Evolutionary conservation across 2,329 filamentous ascomycete genomes (phyloP).

Genomic region (Aureobasidium leucospermi): DNA sequence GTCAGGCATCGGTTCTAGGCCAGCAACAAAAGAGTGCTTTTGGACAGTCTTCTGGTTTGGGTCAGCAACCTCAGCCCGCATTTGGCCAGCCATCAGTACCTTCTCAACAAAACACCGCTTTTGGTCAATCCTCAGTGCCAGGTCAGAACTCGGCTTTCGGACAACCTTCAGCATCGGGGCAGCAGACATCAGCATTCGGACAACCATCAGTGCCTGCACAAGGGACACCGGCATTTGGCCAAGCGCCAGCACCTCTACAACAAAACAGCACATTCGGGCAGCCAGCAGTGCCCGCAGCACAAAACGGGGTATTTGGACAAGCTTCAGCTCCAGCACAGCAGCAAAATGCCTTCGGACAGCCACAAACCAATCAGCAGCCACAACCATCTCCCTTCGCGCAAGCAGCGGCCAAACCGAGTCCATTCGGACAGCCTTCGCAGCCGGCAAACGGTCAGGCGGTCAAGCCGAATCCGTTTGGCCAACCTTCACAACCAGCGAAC

Average conservation of each 20-base stretch:
- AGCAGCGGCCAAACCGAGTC: constrained; percentile 1
- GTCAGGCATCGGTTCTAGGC: constrained; percentile 16
- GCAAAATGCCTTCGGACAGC: constrained; percentile 15
- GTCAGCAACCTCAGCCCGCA: constrained; percentile 16
- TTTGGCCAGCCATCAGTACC: constrained; percentile 24
- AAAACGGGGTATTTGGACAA: constrained; percentile 22
- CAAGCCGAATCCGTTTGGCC: constrained; percentile 16
- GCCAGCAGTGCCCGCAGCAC: not conserved
- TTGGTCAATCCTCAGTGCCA: constrained; percentile 18
- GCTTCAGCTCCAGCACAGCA: constrained; percentile 18
- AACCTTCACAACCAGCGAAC: constrained; percentile 4
- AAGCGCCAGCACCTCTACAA: constrained; percentile 19
- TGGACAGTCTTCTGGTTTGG: constrained; percentile 18
- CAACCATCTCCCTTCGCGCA: constrained; percentile 16
- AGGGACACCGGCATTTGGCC: constrained; percentile 18
- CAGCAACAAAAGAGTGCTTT: constrained; percentile 18
- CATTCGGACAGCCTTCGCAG: constrained; percentile 17
- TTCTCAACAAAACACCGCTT: constrained; percentile 15
- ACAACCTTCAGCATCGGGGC: not conserved
- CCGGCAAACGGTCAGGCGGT: not conserved
- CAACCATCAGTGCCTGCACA: constrained; percentile 4
- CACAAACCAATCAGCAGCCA: constrained; percentile 11
- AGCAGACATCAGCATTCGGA: constrained; percentile 10
- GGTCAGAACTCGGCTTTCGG: constrained; percentile 4
- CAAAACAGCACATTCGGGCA: constrained; percentile 15